Conservation (phyloP, 1,284 basidiomycete genomes). For the Sporisorium graminicola region DNA sequence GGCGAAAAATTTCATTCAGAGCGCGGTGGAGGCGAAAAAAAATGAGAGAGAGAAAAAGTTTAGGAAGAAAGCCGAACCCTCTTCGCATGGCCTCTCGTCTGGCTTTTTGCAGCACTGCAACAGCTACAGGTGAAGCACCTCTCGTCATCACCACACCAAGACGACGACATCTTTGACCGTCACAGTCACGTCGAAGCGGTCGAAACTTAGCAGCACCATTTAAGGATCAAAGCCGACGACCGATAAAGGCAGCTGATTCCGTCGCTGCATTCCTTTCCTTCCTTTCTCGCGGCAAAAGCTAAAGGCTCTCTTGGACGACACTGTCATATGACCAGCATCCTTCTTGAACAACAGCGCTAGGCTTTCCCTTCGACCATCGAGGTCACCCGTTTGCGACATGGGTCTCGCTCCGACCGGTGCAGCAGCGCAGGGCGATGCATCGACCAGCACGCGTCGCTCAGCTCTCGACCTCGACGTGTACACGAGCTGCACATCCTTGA, state of each 20-base stretch:
- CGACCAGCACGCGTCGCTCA: constrained; percentile 12
- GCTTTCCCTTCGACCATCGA: neutral
- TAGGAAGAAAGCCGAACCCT: constrained; percentile 23
- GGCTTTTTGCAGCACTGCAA: neutral
- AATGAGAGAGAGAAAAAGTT: constrained; percentile 11
- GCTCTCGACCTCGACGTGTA: constrained; percentile 33
- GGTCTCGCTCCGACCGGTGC: constrained; percentile 10
- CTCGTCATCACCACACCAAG: neutral
- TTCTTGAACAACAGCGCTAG: neutral
- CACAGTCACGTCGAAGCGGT: neutral
- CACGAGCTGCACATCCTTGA: constrained; percentile 21
- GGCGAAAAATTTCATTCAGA: constrained; percentile 20
- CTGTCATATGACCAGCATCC: constrained; percentile 5
- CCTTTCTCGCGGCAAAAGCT: neutral
- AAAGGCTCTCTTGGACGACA: neutral
- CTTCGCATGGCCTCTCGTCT: neutral
- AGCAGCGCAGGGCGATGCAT: neutral
- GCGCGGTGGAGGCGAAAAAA: constrained; percentile 22
- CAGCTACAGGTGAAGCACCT: neutral
- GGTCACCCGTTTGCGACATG: constrained; percentile 8
- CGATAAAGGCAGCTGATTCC: neutral
- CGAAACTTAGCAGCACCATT: neutral
- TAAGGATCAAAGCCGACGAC: neutral
- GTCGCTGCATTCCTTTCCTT: neutral
- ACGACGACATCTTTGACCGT: neutral